Evolutionary conservation across 2,329 filamentous ascomycete species (phyloP), one percentile per base, ranked within the genome.

Genomic region (Hansfordia pulvinata): DNA sequence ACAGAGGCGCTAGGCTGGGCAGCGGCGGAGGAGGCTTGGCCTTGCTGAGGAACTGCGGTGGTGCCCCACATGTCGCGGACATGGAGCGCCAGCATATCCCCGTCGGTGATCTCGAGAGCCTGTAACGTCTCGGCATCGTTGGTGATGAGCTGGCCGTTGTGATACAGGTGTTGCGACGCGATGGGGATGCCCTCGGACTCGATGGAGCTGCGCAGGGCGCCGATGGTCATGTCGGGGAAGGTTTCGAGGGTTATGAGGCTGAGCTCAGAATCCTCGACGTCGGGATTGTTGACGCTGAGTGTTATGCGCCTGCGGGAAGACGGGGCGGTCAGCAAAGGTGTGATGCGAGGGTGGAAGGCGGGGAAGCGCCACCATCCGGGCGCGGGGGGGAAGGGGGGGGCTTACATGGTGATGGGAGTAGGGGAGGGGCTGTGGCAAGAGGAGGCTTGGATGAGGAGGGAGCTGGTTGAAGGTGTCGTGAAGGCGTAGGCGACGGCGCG

Each of bases 1-100:
- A 35, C 28, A 29, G 29, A 22, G 35, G 32, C 34, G 35, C 35
- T 42, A 41, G 36, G 46, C 41, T 32, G 47, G 38, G 54, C 27
- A 32, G 39, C 26, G 39, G 44, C 27, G n/a, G n/a, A n/a, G n/a
- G n/a, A n/a, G n/a, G n/a, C n/a, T n/a, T n/a, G n/a, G n/a, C n/a
- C n/a, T n/a, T n/a, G n/a, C 31, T 44, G 38, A 26, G 43, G 34
- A 24, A 58, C 46, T 25, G 53, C 52, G 19, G 58, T 58, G 42
- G 47, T 62, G 36, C 60, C 62, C 27, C 58, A 57, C 55, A 64
- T 66, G 39, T 72, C 64, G 34, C 70, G 55, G 33, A 93, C 77
- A 47, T 93, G 80, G 39, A 96, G 69, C 17, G 81, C 84, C 37
- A 98, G 61, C 81, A 98, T 86, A 46, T 94, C 90, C 29, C 84